Evolutionary conservation across 192 early-diverging fungal genomes (phyloP), one percentile per base, ranked within the genome.

Genomic region (Coemansia reversa): DNA sequence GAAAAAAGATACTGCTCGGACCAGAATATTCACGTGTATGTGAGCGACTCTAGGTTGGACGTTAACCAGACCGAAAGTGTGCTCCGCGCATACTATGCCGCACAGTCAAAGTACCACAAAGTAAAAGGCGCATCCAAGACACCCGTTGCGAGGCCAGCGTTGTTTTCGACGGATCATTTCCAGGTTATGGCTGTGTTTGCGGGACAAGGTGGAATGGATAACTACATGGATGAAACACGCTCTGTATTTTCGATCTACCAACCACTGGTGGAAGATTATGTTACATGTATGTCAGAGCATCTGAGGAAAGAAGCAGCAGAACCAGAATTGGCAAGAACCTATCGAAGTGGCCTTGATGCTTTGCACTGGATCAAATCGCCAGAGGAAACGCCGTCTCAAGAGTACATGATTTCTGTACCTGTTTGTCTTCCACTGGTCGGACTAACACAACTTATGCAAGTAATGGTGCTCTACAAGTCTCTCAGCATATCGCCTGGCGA

Each of bases 181-280:
- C 27, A 30, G 8, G 58, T 85, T 1, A 84, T 93, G 55, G 92
- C 92, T 32, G 85, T 95, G 56, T 97, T 97, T 86, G 94, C 93
- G 45, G 95, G 95, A 47, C 95, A 97, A 73, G 95, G 95, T 55
- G 94, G 91, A 56, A 90, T 93, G 63, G 90, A 94, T 62, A 93
- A 93, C 62, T 97, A 94, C 80, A 93, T 97, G 77, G 88, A 91
- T 62, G 95, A 97, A 72, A 84, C 94, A 12, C 86, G 88, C 9
- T 72, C 83, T 20, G 82, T 92, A n/a, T 92, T 88, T 70, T 72
- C 62, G 22, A 90, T 88, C 58, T 94, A 94, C 81, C 83, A 85
- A 56, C 80, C 88, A 39, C 66, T 93, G 62, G 86, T 92, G 6
- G 76, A 82, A 49, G 81, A 86, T 25, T 93, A 91, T 73, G 81